Conservation (phyloP, 495 filamentous ascomycete species). For the Tuber calosporum region DNA sequence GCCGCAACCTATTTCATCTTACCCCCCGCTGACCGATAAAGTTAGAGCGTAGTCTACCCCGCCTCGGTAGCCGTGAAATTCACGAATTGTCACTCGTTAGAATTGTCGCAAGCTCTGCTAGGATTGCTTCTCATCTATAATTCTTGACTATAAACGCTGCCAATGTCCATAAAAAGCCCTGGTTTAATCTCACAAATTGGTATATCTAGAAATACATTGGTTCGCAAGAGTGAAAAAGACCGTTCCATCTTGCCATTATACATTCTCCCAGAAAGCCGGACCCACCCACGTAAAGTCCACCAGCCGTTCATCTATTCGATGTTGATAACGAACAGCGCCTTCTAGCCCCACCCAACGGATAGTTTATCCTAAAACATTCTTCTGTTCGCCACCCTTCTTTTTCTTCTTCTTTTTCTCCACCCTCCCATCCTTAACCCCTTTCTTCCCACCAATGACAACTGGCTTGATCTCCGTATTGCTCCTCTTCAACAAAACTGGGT, state of each 20-base stretch:
- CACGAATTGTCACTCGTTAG: background rate
- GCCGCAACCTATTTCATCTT: background rate
- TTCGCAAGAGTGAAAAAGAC: background rate
- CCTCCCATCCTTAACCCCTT: slow-evolving; percentile 43
- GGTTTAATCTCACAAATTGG: background rate
- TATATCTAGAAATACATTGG: slow-evolving; percentile 1
- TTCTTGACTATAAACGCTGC: background rate
- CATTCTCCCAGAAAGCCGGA: background rate
- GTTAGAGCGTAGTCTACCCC: background rate
- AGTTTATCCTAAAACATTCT: slow-evolving; percentile 35
- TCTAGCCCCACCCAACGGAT: background rate
- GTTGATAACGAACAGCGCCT: background rate
- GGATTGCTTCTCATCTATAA: background rate
- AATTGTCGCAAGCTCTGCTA: background rate
- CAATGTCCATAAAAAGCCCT: background rate
- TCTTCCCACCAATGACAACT: slow-evolving; percentile 49
- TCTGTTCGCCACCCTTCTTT: slow-evolving; percentile 39
- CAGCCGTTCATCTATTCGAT: background rate
- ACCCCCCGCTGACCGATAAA: background rate
- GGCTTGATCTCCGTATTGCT: slow-evolving; percentile 86
- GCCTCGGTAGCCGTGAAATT: background rate
- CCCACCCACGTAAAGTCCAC: background rate
- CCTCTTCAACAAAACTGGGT: slow-evolving; percentile 77
- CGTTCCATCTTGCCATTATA: background rate
- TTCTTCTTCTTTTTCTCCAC: slow-evolving; percentile 40